Evolutionary conservation across 1,139 yeast species (phyloP).

Genomic region (Scheffersomyces stambukii): DNA sequence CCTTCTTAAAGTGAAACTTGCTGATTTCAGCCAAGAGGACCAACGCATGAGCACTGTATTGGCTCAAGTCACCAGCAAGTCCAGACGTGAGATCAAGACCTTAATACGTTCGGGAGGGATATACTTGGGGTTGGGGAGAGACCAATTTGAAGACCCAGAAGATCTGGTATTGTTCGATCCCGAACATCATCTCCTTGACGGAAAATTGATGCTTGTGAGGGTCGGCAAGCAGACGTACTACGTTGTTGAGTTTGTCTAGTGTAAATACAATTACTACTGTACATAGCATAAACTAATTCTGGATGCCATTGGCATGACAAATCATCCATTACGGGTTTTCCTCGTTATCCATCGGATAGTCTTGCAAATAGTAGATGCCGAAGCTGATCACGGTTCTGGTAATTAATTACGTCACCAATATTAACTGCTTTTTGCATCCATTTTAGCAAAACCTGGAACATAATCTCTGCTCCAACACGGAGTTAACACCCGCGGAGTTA

Average conservation of each 20-base stretch:
- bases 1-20: constrained; percentile 37
- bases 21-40: constrained; percentile 29
- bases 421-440: too few species aligned
- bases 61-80: constrained; percentile 34
- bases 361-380: too few species aligned
- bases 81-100: constrained; percentile 54
- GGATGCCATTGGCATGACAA: neutral
- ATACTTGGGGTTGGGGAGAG: constrained; percentile 58
- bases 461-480: too few species aligned
- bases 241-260: constrained; percentile 44
- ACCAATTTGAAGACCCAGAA: constrained; percentile 49
- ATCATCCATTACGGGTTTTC: too few species aligned
- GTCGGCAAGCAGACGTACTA: constrained; percentile 70
- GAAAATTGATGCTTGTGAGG: constrained; percentile 58
- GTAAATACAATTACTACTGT: too few species aligned
- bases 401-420: too few species aligned
- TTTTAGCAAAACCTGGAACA: too few species aligned
- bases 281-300: neutral
- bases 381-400: too few species aligned
- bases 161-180: constrained; percentile 45
- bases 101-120: constrained; percentile 71
- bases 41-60: constrained; percentile 39
- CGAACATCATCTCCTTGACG: constrained; percentile 52
- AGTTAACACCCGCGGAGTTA: too few species aligned
- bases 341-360: too few species aligned